These are phyloP conservation scores for Gossypium davidsonii DNA, from an alignment of 441 rosid species.

Conservation along the genomic window DNA sequence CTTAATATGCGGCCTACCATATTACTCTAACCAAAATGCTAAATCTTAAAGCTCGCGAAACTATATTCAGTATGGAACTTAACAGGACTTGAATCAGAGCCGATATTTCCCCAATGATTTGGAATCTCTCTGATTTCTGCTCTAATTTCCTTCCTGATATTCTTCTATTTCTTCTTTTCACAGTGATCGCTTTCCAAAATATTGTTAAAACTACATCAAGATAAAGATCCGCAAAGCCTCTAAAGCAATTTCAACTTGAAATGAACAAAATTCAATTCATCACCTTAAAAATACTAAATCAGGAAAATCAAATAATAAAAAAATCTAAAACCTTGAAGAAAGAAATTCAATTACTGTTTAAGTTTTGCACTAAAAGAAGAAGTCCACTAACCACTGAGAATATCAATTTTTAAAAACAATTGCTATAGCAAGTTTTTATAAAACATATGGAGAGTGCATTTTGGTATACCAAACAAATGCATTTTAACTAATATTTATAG, in stretches of 20 bases:
- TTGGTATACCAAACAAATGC: too few relatives aligned
- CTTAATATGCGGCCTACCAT: background rate
- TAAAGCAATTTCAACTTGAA: background rate
- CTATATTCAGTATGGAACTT: background rate
- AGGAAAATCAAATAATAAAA: background rate
- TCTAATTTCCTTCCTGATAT: background rate
- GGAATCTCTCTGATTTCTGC: background rate
- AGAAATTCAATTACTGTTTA: background rate
- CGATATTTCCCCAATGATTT: background rate
- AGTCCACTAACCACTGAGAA: background rate
- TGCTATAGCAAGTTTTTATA: too few relatives aligned
- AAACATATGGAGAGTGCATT: too few relatives aligned
- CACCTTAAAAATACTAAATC: background rate
- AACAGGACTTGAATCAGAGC: background rate
- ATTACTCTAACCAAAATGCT: background rate
- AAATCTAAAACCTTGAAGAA: slow-evolving; percentile 43
- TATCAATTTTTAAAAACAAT: too few relatives aligned
- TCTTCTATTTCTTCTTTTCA: background rate
- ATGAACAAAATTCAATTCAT: background rate
- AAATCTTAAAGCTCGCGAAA: background rate
- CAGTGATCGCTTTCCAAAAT: background rate
- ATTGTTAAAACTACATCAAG: background rate
- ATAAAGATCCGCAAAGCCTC: background rate
- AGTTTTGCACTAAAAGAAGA: too few relatives aligned
- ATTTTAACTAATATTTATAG: too few relatives aligned